phyloP scores from a whole-genome alignment of 768 basidiomycete genomes.

The Serendipita indica region DNA sequence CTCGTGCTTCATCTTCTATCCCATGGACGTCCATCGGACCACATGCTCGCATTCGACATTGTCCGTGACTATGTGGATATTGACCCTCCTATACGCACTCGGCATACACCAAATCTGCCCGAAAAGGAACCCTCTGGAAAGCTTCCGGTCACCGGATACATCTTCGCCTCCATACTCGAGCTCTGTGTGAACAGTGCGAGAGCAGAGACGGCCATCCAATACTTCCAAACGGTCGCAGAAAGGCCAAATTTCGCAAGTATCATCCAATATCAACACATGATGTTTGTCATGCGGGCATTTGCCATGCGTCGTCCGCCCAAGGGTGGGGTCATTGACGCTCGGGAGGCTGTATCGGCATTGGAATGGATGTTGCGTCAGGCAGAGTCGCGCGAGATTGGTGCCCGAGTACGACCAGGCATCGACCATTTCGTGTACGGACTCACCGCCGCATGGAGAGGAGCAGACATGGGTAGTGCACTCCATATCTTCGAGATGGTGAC shows the following conservation, averaged over 20 bases:
- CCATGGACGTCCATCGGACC: slow-evolving; percentile 42
- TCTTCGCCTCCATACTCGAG: not conserved
- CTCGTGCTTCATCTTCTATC: slow-evolving; percentile 41
- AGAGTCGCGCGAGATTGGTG: not conserved
- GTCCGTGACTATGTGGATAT: slow-evolving; percentile 35
- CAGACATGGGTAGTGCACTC: not conserved
- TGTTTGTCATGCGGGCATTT: not conserved
- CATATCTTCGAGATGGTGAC: slow-evolving; percentile 1
- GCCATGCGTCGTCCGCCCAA: not conserved
- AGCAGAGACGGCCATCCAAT: not conserved
- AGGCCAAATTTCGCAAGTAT: not conserved
- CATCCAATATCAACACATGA: not conserved
- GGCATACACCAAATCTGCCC: not conserved
- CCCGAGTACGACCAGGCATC: not conserved
- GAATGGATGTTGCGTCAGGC: not conserved
- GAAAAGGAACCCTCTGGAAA: not conserved
- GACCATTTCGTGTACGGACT: slow-evolving; percentile 4
- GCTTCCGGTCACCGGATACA: not conserved
- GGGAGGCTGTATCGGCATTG: not conserved
- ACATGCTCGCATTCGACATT: slow-evolving; percentile 52
- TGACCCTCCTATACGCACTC: not conserved
- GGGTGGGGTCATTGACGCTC: not conserved
- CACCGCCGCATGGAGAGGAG: not conserved
- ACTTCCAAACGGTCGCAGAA: slow-evolving; percentile 5
- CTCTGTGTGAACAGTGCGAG: not conserved